These are phyloP conservation scores for Staphylotrichum longicolle DNA, from an alignment of 495 filamentous ascomycete genomes.

Conservation along the genomic window DNA sequence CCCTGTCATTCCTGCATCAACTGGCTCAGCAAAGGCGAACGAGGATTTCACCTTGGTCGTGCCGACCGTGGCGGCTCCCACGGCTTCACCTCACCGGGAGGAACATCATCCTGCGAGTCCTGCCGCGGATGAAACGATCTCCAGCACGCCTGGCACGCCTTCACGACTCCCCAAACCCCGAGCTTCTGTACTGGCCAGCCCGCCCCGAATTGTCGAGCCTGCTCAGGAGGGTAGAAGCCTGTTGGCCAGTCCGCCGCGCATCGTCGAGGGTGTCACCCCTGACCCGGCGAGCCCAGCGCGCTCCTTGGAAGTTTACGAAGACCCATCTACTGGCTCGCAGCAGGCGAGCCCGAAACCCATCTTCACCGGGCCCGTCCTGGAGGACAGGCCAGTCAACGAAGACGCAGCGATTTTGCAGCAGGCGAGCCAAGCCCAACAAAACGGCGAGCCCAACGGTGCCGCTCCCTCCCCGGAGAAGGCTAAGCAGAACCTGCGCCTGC, in stretches of 20 bases:
- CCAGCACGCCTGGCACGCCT: conserved; percentile 9
- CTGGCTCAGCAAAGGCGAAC: conserved; percentile 40
- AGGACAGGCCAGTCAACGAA: conserved; percentile 53
- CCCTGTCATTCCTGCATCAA: conserved; percentile 21
- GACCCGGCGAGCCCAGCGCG: conserved; percentile 36
- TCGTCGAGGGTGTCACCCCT: conserved; percentile 25
- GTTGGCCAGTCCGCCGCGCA: conserved; percentile 6
- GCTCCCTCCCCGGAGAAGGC: conserved; percentile 48
- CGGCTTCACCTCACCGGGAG: conserved; percentile 21
- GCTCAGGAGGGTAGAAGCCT: conserved; percentile 17
- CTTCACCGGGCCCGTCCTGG: conserved; percentile 47
- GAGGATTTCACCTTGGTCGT: conserved; percentile 55
- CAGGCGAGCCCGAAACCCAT: conserved; percentile 43
- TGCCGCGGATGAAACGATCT: conserved; percentile 3
- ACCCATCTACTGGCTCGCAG: conserved; percentile 52
- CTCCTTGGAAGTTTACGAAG: conserved; percentile 57
- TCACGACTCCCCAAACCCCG: conserved; percentile 20
- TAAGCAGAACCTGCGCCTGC: conserved; percentile 54
- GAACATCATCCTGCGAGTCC: conserved; percentile 4
- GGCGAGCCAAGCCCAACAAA: conserved; percentile 8
- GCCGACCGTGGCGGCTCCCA: conserved; percentile 31
- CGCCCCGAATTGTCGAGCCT: neutral
- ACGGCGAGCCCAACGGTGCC: conserved; percentile 25
- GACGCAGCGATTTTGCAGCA: conserved; percentile 45
- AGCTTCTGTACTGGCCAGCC: conserved; percentile 23